Evolutionary conservation across 805 yeast genomes (phyloP), one percentile per base, ranked within the genome.

Genomic region (Metschnikowia lochheadii): DNA sequence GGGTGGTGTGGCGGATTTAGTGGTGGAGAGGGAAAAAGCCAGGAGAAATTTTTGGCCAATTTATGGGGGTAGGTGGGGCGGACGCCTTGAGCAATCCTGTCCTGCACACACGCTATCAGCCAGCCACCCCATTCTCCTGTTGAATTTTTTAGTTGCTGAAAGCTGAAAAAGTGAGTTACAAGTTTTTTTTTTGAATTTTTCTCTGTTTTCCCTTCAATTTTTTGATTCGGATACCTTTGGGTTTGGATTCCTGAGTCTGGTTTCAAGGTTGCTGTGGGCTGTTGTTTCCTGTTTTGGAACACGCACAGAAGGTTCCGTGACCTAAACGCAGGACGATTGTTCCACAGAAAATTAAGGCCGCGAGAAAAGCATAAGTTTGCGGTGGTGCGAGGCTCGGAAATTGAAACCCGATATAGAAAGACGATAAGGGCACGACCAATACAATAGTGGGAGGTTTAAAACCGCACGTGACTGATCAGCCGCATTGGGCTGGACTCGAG

Each of bases 101-200:
- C 44, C 53, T 41, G 53, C 51, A 41, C 20, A 42, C 21, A 6
- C 46, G 34, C 40, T 34, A 23, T 42, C 46, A 17, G 36, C 47
- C 50, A 50, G 50, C 53, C 53, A 50, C 46, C 52, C 39, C 6
- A 37, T 37, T 18, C 35, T 15, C 14, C 35, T 11, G 18, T 23
- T 23, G 29, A 8, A 4, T 1, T 26, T 26, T 26, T 26, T 8
- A 11, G 11, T 8, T 26, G 29, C 29, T 26, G 20, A 10, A 1
- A 26, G 29, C 29, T 4, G 29, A 11, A 8, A 8, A 3, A 8
- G 4, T 2, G 5, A 8, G 11, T 11, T 11, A 26, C 29, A 11
- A 11, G 11, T 26, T 26, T 26, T 26, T 8, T 18, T 26, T 26
- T 26, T 26, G 3, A 10, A 4, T 3, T 3, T 8, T 8, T 3